Conservation (phyloP, 2,329 filamentous ascomycete species). For the Beauveria australis region DNA sequence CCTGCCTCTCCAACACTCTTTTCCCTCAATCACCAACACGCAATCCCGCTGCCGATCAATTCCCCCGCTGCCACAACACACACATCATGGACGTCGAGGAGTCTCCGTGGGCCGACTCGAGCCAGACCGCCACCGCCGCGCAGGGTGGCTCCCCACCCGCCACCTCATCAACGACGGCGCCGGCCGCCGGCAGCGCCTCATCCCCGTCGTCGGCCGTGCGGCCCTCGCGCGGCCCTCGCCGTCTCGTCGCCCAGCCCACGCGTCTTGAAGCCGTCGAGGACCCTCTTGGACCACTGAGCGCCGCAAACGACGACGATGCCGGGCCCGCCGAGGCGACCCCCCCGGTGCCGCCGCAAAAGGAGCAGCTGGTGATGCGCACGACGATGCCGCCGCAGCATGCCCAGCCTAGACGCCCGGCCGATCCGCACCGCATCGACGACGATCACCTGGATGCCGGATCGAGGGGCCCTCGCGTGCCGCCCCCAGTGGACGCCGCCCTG, state of each 20-base stretch:
- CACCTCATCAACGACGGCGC: slow-evolving; percentile 21
- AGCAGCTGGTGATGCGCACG: slow-evolving; percentile 53
- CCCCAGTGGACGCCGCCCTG: slow-evolving; percentile 51
- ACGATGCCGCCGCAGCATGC: slow-evolving; percentile 41
- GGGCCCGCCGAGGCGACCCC: slow-evolving; percentile 40
- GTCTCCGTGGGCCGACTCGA: slow-evolving; percentile 46
- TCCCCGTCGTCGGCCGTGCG: slow-evolving; percentile 27
- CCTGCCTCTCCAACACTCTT: neutral
- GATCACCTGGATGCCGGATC: slow-evolving; percentile 51
- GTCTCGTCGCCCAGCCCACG: slow-evolving; percentile 66
- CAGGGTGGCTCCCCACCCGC: slow-evolving; percentile 23
- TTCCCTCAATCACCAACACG: slow-evolving; percentile 1
- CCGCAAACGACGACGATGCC: slow-evolving; percentile 41
- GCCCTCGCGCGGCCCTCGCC: slow-evolving; percentile 44
- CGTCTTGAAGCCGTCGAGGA: slow-evolving; percentile 71
- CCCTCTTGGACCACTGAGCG: slow-evolving; percentile 69
- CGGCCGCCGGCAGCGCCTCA: slow-evolving; percentile 23
- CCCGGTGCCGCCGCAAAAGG: slow-evolving; percentile 62
- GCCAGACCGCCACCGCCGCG: slow-evolving; percentile 23
- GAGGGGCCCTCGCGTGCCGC: slow-evolving; percentile 53
- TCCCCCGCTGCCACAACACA: neutral
- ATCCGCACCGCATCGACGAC: slow-evolving; percentile 61
- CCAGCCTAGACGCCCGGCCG: slow-evolving; percentile 36
- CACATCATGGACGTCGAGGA: slow-evolving; percentile 41
- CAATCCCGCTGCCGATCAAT: neutral